Evolutionary conservation across 495 filamentous ascomycete genomes (phyloP), one percentile per base, ranked within the genome.

Genomic region (Aspergillus baeticus): DNA sequence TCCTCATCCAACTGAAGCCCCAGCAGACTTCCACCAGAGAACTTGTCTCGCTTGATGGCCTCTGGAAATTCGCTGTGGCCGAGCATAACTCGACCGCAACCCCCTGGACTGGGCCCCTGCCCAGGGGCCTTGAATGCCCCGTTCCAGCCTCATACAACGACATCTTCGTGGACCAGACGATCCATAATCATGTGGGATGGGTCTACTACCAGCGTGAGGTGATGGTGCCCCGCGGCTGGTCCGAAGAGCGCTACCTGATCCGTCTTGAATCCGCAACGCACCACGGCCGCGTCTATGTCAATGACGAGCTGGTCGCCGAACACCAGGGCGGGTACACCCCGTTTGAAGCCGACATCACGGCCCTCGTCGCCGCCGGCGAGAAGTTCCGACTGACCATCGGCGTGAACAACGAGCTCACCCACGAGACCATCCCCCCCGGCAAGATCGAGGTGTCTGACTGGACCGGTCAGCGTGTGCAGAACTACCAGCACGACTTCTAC

Each of bases 121-220:
- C 44, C n/a, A 33, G 11, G 5, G 26, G 44, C 26, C 26, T 47
- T 0, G 23, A 47, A 47, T 17, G 11, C 29, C 44, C 44, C 14
- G 44, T 47, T 10, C 44, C 44, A 0, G 44, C 44, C 14, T 34
- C 23, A 1, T 47, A 47, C 44, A 47, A 47, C 29, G 44, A 47
- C n/a, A 33, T 47, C 23, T 47, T 47, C 26, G 13, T 47, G 3
- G 44, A 47, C n/a, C 26, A 26, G 0, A 34, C 6, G 23, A 47
- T 47, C 8, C 44, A 34, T 29, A 26, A 47, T n/a, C 44, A 47
- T 17, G 44, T 47, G n/a, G 44, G 44, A 26, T 47, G 44, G 44
- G 44, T 34, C 2, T 47, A 47, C 44, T 47, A 47, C 44, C 44
- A 47, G n/a, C 23, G 44, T 1, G n/a, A 14, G 3, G 44, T 47